Percentiles rank a stretch among this genome's conserved stretches.
These are phyloP conservation scores for Colletotrichum magnum DNA, from an alignment of 2,329 filamentous ascomycete genomes.

Conservation along the genomic window DNA sequence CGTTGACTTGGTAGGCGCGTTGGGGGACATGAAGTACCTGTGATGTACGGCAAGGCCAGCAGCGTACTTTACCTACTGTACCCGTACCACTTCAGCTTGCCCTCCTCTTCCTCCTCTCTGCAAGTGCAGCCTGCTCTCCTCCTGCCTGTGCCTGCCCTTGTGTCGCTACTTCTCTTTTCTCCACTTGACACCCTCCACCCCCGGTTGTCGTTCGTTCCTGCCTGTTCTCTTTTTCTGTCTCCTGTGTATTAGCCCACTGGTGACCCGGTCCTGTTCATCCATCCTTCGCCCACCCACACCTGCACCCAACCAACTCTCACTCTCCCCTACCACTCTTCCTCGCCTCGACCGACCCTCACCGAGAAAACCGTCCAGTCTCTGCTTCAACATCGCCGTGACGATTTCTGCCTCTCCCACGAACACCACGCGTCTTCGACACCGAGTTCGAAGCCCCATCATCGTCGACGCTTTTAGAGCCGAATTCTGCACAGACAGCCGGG, in stretches of 20 bases:
- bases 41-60: too few species aligned
- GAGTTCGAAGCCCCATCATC: neutral
- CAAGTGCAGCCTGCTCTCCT: neutral
- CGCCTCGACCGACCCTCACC: conserved; percentile 32
- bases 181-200: conserved; percentile 8
- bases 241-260: conserved; percentile 11
- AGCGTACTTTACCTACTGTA: too few species aligned
- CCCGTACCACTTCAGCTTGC: neutral
- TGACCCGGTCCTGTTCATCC: conserved; percentile 5
- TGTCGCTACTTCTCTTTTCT: conserved; percentile 21
- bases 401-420: neutral
- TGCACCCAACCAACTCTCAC: neutral
- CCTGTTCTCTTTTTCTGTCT: conserved; percentile 16
- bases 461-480: neutral
- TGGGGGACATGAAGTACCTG: too few species aligned
- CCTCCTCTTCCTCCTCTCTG: neutral
- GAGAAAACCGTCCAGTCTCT: conserved; percentile 22
- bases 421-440: neutral
- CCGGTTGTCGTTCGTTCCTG: conserved; percentile 4
- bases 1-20: too few species aligned
- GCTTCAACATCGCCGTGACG: conserved; percentile 15
- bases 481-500: conserved; percentile 32
- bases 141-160: neutral
- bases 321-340: conserved; percentile 18
- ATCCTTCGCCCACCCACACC: conserved; percentile 19